Conservation (phyloP, 352 stramenopile species). For the Phytopythium oedochilum region DNA sequence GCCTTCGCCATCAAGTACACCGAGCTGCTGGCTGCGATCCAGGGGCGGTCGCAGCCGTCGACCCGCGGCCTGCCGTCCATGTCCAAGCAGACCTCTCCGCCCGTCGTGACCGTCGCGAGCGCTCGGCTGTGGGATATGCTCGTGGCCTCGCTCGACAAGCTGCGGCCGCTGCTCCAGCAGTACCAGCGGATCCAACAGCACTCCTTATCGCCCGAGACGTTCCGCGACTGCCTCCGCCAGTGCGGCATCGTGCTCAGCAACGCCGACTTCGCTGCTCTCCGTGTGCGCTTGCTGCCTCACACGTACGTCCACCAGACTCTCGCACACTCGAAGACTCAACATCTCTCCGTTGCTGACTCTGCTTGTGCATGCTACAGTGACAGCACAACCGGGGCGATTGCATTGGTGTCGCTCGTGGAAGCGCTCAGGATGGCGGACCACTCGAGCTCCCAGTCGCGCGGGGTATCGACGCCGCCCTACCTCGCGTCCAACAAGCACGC, state of each 20-base stretch:
- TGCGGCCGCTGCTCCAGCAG: constrained; percentile 50
- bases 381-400: constrained; percentile 38
- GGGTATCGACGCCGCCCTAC: constrained; percentile 13
- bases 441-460: constrained; percentile 29
- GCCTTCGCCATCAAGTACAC: constrained; percentile 54
- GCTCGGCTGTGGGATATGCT: constrained; percentile 63
- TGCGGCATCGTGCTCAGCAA: constrained; percentile 64
- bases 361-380: constrained; percentile 24
- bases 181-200: constrained; percentile 50
- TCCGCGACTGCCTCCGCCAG: constrained; percentile 54
- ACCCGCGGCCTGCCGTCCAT: constrained; percentile 20
- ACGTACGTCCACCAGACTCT: constrained; percentile 23
- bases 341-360: background rate
- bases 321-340: background rate
- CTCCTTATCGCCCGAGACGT: constrained; percentile 45
- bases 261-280: constrained; percentile 60
- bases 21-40: constrained; percentile 47
- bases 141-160: constrained; percentile 35
- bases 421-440: constrained; percentile 47
- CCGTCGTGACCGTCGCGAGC: constrained; percentile 36
- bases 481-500: background rate
- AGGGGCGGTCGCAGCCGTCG: constrained; percentile 20
- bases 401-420: constrained; percentile 32
- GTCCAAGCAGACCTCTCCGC: constrained; percentile 37
- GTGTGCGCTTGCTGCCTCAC: constrained; percentile 54